Base-by-base conservation (phyloP, 371 early-diverging fungal species). In the Rozella allomycis region DNA sequence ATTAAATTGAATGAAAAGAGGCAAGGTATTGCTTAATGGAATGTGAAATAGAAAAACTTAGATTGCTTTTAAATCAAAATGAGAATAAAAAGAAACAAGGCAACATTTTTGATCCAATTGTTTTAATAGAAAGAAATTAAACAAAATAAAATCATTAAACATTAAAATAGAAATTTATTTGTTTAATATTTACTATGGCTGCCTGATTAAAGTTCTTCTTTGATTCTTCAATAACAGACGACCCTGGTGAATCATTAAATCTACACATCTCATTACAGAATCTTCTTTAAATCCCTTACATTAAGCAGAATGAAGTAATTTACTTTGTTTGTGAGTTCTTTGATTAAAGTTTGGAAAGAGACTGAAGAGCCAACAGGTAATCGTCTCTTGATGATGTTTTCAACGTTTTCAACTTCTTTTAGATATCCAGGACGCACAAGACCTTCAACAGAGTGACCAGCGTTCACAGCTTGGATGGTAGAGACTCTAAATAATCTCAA, bases 401-500 rank as follows among this genome's bases (percentile, higher is more conserved):
- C 36, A 16, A 50, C 40, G 1, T 28, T 26, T n/a, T 42, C 26
- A 16, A 50, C 42, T 23, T 46, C 45, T 16, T 40, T 30, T 6
- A 43, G 13, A 30, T 43, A 33, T 28, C 42, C 46, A 19, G 37
- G 17, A n/a, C 54, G 30, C 4, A 39, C 26, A 53, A 54, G 54
- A 17, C 55, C 60, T 33, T 54, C 60, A 1, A 54, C 25, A 35
- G 37, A 41, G 34, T 60, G 50, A 7, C 60, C 60, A 38, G 45
- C 41, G 9, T 40, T 26, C 7, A 55, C 56, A 0, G 98, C 98
- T 42, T 84, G 82, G 82, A 98, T 82, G 5, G 99, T 99, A 13
- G 93, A 90, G 37, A 70, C 69, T 50, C 84, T 83, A 63, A 99
- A 99, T 30, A 99, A 55, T 14, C 96, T 73, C 31, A 98, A 84